A percentile compares a stretch with the other conserved stretches of the same genome.
Evolutionary conservation across 495 filamentous ascomycete genomes (phyloP).

Genomic region (Trichodelitschia bisporula): DNA sequence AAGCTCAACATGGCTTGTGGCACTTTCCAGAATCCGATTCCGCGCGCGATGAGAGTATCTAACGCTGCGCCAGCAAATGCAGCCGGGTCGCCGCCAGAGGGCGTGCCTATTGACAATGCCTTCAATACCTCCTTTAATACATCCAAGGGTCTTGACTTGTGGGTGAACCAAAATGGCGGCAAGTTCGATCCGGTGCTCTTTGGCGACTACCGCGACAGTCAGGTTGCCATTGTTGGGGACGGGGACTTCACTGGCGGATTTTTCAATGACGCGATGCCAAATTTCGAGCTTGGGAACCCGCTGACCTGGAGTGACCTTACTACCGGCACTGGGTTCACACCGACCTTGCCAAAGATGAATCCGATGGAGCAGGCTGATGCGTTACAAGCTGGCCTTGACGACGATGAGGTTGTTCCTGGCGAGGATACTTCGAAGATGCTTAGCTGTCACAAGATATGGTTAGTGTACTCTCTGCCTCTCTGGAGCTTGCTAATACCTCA

Average conservation of each 20-base stretch:
- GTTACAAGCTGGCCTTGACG: constrained; percentile 37
- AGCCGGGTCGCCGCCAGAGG: too few relatives aligned
- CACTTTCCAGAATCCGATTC: constrained; percentile 42
- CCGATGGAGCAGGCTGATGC: constrained; percentile 51
- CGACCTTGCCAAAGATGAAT: constrained; percentile 31
- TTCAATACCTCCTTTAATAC: not conserved
- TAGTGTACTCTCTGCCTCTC: constrained; percentile 10
- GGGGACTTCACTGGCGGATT: constrained; percentile 45
- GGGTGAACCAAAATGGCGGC: constrained; percentile 64
- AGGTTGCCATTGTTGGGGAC: constrained; percentile 40
- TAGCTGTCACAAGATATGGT: constrained; percentile 87
- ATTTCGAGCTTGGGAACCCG: constrained; percentile 48
- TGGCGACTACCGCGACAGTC: constrained; percentile 77
- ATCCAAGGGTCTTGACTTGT: constrained; percentile 34
- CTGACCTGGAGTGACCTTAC: constrained; percentile 38
- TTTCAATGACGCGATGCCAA: constrained; percentile 71
- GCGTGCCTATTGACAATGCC: not conserved
- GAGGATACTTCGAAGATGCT: constrained; percentile 42
- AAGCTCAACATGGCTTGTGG: constrained; percentile 49
- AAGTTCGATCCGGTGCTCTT: constrained; percentile 85
- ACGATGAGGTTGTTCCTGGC: constrained; percentile 35
- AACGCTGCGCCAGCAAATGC: constrained; percentile 11
- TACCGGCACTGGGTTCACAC: constrained; percentile 7
- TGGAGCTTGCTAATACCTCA: constrained; percentile 2
- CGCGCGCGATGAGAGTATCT: constrained; percentile 17